Conservation (phyloP, 2,329 filamentous ascomycete genomes). For the Conoideocrella luteorostrata region DNA sequence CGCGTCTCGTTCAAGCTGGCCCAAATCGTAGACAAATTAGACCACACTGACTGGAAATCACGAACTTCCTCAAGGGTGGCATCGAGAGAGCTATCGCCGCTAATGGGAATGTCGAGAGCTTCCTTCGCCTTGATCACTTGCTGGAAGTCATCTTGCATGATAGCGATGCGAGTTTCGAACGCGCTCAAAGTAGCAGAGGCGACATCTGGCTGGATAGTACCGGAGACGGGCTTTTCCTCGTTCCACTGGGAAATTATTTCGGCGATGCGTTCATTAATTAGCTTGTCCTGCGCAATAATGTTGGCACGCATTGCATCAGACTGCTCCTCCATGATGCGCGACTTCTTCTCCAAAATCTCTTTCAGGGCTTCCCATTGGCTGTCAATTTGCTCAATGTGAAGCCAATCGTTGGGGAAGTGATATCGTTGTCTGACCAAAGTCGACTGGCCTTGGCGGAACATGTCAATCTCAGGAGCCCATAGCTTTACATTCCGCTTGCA, state of each 20-base stretch:
- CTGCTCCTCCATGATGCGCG: conserved; percentile 93
- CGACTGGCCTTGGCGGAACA: conserved; percentile 92
- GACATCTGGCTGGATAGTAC: conserved; percentile 82
- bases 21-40: conserved; percentile 92
- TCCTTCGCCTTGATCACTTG: conserved; percentile 97
- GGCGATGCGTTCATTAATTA: conserved; percentile 80
- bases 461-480: conserved; percentile 94
- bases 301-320: conserved; percentile 92
- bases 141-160: conserved; percentile 78
- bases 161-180: conserved; percentile 80
- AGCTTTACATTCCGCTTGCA: conserved; percentile 89
- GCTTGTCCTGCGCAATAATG: conserved; percentile 87
- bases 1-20: conserved; percentile 88
- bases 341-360: conserved; percentile 85
- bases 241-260: conserved; percentile 87
- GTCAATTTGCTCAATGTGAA: conserved; percentile 92
- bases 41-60: conserved; percentile 98
- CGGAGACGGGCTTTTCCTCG: conserved; percentile 93
- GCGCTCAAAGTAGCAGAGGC: conserved; percentile 74
- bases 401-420: conserved; percentile 89
- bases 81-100: conserved; percentile 72
- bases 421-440: conserved; percentile 87
- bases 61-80: conserved; percentile 91
- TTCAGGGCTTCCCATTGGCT: conserved; percentile 92
- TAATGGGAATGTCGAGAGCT: conserved; percentile 80